Base-by-base conservation (phyloP, 78 protist species). In the Dictyostelium purpureum region DNA sequence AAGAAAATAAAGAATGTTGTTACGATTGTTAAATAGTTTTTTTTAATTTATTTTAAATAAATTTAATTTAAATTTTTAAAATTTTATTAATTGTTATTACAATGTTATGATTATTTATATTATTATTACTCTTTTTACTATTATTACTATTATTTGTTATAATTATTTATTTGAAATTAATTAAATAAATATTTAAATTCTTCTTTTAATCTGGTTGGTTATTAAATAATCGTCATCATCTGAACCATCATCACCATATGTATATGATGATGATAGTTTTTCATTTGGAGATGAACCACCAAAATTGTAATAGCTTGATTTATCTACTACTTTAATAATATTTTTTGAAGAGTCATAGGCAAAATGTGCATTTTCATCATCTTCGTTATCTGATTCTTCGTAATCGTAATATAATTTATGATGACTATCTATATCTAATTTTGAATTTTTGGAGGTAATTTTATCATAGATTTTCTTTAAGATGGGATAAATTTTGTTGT, bases 1-100 rank as follows among this genome's bases (percentile, higher is more conserved):
- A 40, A 16, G 74, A 51, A 69, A 81, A 81, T 67, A 70, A 81
- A 81, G 89, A 81, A n/a, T 81, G 89, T 81, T 81, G 89, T 51
- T 81, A 81, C 38, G 89, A 37, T 65, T 79, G 88, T 33, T 79
- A 69, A 67, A 54, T 54, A 21, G 10, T 56, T 6, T 56, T 56
- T 7, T 18, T 7, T 18, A 56, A 24, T 19, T 12, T 19, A 24
- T 56, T 24, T 2, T 18, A 56, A 56, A 56, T 9, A 24, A 24
- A 56, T 56, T 56, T 19, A 56, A 19, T 24, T 56, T 18, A 24
- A 24, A 56, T 24, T 24, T 18, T 56, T 24, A 56, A n/a, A 4
- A 56, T 56, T 21, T 24, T 56, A 56, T 56, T 56, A 1, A 18
- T 49, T 49, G n/a, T n/a, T n/a, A n/a, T n/a, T n/a, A n/a, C n/a